Evolutionary conservation across 1,284 basidiomycete species (phyloP), one percentile per base, ranked within the genome.

Genomic region (Trichosporon inkin): DNA sequence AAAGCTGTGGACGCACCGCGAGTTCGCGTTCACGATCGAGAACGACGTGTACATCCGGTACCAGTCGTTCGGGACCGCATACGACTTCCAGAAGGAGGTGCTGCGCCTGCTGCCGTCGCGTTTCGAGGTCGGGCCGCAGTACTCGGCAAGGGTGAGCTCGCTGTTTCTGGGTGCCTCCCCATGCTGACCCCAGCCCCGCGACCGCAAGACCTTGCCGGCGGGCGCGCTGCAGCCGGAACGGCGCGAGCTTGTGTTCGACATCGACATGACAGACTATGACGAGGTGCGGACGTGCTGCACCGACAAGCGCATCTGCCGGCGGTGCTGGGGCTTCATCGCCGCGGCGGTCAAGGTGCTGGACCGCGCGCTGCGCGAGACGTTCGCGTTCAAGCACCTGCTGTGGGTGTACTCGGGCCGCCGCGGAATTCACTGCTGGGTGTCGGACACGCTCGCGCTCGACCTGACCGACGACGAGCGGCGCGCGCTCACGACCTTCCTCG

Each of bases 261-360:
- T 99, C 74, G 95, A 99, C 79, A 97, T 99, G 94, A 96, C 95
- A 16, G 95, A 99, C 79, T 99, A 99, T 80, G 96, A 99, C 77
- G 83, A 88, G 61, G 86, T 99, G 70, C 87, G 96, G 55, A 97
- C 92, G 0, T 99, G 96, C 79, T 99, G 96, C 78, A 86, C 86
- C 2, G 90, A 87, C 58, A 92, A 94, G 58, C 87, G 84, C 61
- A 97, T 99, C 77, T 99, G 95, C 81, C 84, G 83, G 65, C 84
- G 88, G 40, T 99, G 96, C 80, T 99, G 96, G 95, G 85, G 83
- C 1, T 98, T 94, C 80, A 97, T 99, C 70, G 84, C 90, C 13
- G 88, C 89, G 17, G 96, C 96, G 0, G 93, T 97, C 52, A 87
- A 86, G 68, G 89, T 99, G 10, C 81, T 99, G 13, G 90, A 98